A percentile compares a stretch with the other conserved stretches of the same genome.
Conservation (phyloP, 2,329 filamentous ascomycete genomes). For the Biscogniauxia marginata region DNA sequence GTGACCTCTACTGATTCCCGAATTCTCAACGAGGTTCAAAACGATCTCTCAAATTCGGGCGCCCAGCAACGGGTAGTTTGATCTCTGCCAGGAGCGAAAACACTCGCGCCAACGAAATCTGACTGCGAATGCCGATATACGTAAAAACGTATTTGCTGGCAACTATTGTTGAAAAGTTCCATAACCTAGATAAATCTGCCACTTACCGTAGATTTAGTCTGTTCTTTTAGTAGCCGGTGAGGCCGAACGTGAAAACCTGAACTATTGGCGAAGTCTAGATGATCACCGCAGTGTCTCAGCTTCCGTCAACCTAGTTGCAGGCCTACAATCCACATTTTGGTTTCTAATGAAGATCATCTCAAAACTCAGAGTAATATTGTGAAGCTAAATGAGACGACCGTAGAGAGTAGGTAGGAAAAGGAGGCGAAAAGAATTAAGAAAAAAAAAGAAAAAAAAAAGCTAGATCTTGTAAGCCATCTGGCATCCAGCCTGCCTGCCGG, state of each 20-base stretch:
- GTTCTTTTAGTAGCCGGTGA: neutral
- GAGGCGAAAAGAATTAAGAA: neutral
- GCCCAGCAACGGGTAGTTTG: constrained; percentile 54
- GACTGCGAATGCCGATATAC: constrained; percentile 51
- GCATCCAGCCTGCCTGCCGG: neutral
- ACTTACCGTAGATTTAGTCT: constrained; percentile 2
- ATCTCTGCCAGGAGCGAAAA: constrained; percentile 59
- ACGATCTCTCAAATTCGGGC: constrained; percentile 55
- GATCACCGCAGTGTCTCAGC: neutral
- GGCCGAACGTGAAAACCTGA: neutral
- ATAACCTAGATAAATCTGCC: neutral
- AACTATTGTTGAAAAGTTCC: constrained; percentile 7
- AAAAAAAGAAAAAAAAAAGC: neutral
- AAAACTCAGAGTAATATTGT: neutral
- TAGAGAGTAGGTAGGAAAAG: no score
- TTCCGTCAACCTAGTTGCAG: neutral
- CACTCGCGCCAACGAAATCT: constrained; percentile 47
- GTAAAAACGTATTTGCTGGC: constrained; percentile 32
- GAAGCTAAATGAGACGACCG: no score
- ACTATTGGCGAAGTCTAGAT: neutral
- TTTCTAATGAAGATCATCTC: neutral
- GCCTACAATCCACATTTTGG: neutral
- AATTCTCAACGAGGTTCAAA: constrained; percentile 51
- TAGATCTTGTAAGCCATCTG: neutral
- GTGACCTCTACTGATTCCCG: constrained; percentile 62